phyloP scores from a whole-genome alignment of 2,329 filamentous ascomycete species.

The Alternaria ventricosa region DNA sequence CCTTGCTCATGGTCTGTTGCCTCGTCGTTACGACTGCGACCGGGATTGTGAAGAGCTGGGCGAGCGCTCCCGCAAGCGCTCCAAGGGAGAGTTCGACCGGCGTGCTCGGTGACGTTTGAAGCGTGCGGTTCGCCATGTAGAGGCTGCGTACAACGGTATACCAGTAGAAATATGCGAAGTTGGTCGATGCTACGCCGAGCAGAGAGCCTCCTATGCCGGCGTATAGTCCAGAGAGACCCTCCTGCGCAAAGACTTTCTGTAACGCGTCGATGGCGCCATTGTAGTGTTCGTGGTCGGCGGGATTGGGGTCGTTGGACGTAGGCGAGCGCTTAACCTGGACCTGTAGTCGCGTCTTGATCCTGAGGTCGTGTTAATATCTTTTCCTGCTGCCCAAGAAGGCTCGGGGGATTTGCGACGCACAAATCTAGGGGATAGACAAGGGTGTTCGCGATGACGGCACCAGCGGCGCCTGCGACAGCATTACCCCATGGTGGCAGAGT shows the following conservation, averaged over 20 bases:
- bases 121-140: conserved; percentile 69
- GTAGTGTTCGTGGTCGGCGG: conserved; percentile 73
- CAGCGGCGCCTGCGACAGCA: conserved; percentile 89
- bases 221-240: conserved; percentile 84
- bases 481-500: conserved; percentile 89
- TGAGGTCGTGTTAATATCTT: conserved; percentile 49
- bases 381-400: background rate
- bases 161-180: conserved; percentile 99
- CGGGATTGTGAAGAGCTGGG: conserved; percentile 95
- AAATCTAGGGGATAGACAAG: conserved; percentile 96
- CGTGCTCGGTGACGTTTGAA: conserved; percentile 73
- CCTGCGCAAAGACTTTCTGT: conserved; percentile 78
- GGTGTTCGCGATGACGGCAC: conserved; percentile 92
- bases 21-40: conserved; percentile 94
- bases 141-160: conserved; percentile 86
- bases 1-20: conserved; percentile 89
- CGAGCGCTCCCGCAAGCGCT: conserved; percentile 85
- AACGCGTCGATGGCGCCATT: conserved; percentile 88
- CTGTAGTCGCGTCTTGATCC: conserved; percentile 94
- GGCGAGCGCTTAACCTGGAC: conserved; percentile 78
- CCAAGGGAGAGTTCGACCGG: conserved; percentile 83
- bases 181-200: conserved; percentile 92
- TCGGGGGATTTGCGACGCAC: conserved; percentile 60
- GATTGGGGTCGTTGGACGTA: conserved; percentile 46
- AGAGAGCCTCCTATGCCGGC: conserved; percentile 86